phyloP scores from a whole-genome alignment of 2,329 filamentous ascomycete genomes.

The Fusarium pininemorale region DNA sequence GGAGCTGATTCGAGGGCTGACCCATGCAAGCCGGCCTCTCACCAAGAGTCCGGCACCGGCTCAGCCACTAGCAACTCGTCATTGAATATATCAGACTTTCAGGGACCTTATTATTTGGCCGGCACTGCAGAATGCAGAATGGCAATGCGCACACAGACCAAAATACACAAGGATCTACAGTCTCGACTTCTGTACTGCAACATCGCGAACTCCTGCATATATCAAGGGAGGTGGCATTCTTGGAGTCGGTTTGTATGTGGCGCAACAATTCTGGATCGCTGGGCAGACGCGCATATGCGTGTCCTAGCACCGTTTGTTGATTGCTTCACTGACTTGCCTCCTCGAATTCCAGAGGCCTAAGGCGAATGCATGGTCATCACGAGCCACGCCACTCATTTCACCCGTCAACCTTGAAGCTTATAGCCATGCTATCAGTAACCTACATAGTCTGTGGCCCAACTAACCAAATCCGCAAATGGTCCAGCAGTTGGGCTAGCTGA shows the following conservation, averaged over 20 bases:
- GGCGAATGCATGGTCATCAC: constrained; percentile 23
- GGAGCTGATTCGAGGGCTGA: constrained; percentile 30
- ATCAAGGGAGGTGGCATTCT: constrained; percentile 29
- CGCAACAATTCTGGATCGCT: constrained; percentile 7
- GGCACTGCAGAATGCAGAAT: constrained; percentile 4
- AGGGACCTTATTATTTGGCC: constrained; percentile 15
- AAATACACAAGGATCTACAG: not conserved
- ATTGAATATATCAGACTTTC: constrained; percentile 26
- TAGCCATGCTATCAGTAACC: not conserved
- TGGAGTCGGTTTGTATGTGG: constrained; percentile 14
- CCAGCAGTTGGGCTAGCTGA: not conserved
- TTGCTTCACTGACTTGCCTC: constrained; percentile 25
- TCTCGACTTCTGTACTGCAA: constrained; percentile 4
- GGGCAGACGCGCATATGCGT: constrained; percentile 11
- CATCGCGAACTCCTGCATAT: constrained; percentile 10
- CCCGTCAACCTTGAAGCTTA: not conserved
- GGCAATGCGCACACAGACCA: not conserved
- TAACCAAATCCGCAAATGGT: not conserved
- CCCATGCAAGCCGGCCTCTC: constrained; percentile 21
- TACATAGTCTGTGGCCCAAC: not conserved
- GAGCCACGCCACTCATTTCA: constrained; percentile 24
- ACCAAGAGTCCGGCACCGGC: constrained; percentile 22
- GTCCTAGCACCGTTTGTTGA: constrained; percentile 24
- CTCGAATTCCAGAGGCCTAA: constrained; percentile 33
- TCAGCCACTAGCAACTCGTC: constrained; percentile 34